Evolutionary conservation across 1,284 basidiomycete genomes (phyloP).

Genomic region (Leccinum variabile): DNA sequence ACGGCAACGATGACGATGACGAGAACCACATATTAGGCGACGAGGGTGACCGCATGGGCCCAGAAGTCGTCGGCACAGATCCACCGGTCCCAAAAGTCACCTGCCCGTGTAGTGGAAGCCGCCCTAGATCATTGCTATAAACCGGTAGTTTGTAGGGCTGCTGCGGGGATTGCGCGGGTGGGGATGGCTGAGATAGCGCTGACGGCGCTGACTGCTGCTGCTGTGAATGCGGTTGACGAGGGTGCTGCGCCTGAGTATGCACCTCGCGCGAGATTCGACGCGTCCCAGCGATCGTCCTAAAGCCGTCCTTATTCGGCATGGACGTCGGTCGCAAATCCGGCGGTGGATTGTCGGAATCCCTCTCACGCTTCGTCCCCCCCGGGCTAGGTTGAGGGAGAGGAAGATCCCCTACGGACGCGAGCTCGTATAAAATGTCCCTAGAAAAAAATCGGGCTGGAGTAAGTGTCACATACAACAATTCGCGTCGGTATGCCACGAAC

Average conservation of each 20-base stretch:
- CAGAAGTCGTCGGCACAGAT: conserved; percentile 4
- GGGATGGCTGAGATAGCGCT: not conserved
- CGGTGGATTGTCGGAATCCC: conserved; percentile 49
- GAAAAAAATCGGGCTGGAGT: not conserved
- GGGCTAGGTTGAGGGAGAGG: conserved; percentile 55
- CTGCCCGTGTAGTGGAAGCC: conserved; percentile 52
- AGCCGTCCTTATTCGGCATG: conserved; percentile 5
- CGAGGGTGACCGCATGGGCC: conserved; percentile 11
- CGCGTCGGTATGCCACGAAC: conserved; percentile 17
- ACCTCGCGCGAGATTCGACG: conserved; percentile 34
- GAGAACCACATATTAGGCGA: conserved; percentile 26
- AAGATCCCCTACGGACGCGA: conserved; percentile 65
- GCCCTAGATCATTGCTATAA: conserved; percentile 59
- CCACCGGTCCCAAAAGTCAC: conserved; percentile 16
- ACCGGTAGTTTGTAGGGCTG: conserved; percentile 44
- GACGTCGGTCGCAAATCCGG: conserved; percentile 4
- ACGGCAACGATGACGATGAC: not conserved
- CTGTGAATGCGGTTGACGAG: conserved; percentile 10
- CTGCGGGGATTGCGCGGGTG: not conserved
- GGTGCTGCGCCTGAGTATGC: conserved; percentile 14
- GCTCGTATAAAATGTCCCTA: conserved; percentile 69
- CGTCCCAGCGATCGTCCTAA: conserved; percentile 36
- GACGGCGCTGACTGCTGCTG: not conserved
- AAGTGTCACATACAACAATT: not conserved
- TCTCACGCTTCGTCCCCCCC: conserved; percentile 57